A percentile compares a stretch with the other conserved stretches of the same genome.
phyloP scores from a whole-genome alignment of 2,329 filamentous ascomycete species.

The Penicillium sp. region DNA sequence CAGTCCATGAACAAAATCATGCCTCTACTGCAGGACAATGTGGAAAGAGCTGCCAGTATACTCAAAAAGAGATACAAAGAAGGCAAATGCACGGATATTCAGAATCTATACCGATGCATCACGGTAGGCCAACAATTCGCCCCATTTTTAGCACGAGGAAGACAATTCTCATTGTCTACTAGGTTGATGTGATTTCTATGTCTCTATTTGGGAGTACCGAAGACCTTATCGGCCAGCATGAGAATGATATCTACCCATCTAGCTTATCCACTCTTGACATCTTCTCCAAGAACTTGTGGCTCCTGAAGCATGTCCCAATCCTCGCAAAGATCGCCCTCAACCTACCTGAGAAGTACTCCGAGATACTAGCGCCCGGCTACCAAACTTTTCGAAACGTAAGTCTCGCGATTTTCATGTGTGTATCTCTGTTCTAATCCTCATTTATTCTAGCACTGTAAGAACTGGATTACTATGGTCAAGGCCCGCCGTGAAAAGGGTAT shows the following conservation, averaged over 20 bases:
- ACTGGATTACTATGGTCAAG: neutral
- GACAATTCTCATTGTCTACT: neutral
- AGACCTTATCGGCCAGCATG: neutral
- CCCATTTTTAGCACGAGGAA: neutral
- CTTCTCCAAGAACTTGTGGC: neutral
- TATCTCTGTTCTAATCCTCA: neutral
- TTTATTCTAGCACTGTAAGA: neutral
- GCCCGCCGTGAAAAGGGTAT: neutral
- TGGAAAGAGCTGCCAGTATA: neutral
- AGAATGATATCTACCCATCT: neutral
- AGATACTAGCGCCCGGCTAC: neutral
- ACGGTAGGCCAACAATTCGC: neutral
- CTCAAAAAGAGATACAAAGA: neutral
- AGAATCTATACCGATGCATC: neutral
- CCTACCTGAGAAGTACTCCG: neutral
- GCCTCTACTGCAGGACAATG: neutral
- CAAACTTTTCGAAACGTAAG: neutral
- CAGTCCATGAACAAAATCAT: neutral
- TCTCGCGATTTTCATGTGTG: neutral
- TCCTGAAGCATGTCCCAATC: neutral
- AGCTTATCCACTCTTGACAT: neutral
- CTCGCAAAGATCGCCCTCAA: neutral
- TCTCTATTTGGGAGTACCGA: neutral
- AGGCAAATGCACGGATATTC: neutral
- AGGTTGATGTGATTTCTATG: neutral